Evolutionary conservation across 768 basidiomycete species (phyloP).

Genomic region (Naematelia aurantialba): DNA sequence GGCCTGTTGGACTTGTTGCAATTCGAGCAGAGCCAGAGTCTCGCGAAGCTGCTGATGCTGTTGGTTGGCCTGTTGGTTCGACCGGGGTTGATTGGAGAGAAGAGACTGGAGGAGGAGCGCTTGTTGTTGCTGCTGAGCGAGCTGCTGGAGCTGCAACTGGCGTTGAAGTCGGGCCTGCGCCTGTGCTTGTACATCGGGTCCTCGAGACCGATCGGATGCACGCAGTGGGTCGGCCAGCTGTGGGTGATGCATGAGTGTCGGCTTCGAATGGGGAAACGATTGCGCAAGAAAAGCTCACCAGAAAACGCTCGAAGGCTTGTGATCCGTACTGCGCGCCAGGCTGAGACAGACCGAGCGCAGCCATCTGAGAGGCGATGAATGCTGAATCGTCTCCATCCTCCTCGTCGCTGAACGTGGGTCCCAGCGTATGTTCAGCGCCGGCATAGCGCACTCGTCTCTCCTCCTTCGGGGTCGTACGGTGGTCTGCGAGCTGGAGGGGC

Average conservation of each 20-base stretch:
- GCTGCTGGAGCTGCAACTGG: not conserved
- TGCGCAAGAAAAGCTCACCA: not conserved
- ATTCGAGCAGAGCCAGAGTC: not conserved
- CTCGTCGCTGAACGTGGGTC: slow-evolving; percentile 37
- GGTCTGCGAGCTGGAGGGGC: not conserved
- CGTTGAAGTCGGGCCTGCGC: not conserved
- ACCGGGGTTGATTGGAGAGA: not conserved
- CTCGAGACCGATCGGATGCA: not conserved
- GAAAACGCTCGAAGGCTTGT: not conserved
- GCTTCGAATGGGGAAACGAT: not conserved
- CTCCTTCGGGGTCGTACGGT: not conserved
- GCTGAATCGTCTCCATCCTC: slow-evolving; percentile 41
- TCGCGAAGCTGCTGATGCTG: not conserved
- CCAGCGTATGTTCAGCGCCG: slow-evolving; percentile 26
- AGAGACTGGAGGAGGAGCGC: not conserved
- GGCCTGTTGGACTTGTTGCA: slow-evolving; percentile 3
- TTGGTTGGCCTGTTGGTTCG: not conserved
- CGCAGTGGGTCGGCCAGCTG: not conserved
- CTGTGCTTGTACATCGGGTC: not conserved
- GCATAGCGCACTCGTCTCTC: not conserved
- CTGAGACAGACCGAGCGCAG: slow-evolving; percentile 1
- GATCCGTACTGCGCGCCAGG: not conserved
- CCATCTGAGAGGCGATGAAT: slow-evolving; percentile 38
- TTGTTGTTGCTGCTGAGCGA: slow-evolving; percentile 6
- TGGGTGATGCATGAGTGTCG: not conserved